Base-by-base conservation (phyloP, 345 rosid species). In the Sonneratia caseolaris region DNA sequence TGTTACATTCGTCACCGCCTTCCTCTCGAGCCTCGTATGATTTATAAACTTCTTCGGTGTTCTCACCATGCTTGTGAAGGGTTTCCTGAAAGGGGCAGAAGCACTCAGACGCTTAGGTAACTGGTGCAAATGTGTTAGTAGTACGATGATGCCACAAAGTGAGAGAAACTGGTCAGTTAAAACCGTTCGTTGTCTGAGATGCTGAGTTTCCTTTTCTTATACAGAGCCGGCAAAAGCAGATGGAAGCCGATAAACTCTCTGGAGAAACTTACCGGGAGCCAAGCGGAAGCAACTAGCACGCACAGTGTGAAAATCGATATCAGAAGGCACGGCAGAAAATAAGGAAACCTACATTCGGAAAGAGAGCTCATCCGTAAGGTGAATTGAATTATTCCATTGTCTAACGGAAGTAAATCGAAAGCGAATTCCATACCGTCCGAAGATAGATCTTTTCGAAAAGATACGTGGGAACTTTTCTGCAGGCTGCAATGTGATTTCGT, bases 281-380 rank as follows among this genome's bases (percentile, higher is more conserved):
- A 86, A 73, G 71, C 82, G 62, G 84, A 81, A 69, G 78, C 64
- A 38, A 81, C 55, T 75, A 81, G 61, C 55, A 83, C 90, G 64
- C 74, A 87, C 5, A 81, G 37, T 42, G 93, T 73, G 74, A 82
- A 88, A 56, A 84, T 70, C 27, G 96, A 86, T 86, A 91, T 91
- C 49, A 84, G 70, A 56, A 88, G 84, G 84, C 89, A 86, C 22
- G 97, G 96, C 56, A 91, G 80, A 77, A 88, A 77, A 85, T 89
- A 89, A n/a, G 96, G 93, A 75, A 88, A 91, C 82, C 97, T 89
- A 77, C 78, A 51, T 22, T 49, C 61, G 38, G 32, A 68, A 68
- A 77, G 68, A 75, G 38, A 75, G 76, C 69, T 66, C 14, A 64
- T 5, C 70, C 56, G 43, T 35, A 24, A 55, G 49, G 13, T 18